Conservation (phyloP, 371 early-diverging fungal species). For the Mortierella sp. region DNA sequence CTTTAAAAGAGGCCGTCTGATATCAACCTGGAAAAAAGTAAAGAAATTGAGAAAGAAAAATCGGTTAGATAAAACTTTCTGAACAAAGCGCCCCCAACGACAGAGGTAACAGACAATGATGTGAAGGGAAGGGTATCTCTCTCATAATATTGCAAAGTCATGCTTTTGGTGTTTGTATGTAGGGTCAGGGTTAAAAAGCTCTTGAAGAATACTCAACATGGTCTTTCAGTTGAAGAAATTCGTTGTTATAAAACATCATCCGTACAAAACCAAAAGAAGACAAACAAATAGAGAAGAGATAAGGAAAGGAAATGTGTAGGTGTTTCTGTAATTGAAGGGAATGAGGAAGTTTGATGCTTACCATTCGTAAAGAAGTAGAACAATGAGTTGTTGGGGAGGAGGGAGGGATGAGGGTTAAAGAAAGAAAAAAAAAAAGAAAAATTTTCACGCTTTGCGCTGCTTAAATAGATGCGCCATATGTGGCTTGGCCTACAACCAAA, state of each 20-base stretch:
- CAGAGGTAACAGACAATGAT: background rate
- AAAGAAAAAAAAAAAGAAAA: background rate
- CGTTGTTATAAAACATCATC: constrained; percentile 60
- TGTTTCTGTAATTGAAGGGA: background rate
- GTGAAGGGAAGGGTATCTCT: background rate
- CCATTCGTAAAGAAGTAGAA: constrained; percentile 1
- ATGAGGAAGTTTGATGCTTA: background rate
- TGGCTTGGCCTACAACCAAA: background rate
- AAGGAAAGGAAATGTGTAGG: background rate
- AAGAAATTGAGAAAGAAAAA: background rate
- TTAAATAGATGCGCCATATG: background rate
- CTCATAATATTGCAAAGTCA: background rate
- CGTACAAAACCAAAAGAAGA: constrained; percentile 22
- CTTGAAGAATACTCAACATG: constrained; percentile 59
- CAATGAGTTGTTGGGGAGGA: background rate
- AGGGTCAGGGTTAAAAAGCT: constrained; percentile 61
- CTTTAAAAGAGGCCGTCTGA: background rate
- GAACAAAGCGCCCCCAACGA: background rate
- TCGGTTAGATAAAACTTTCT: background rate
- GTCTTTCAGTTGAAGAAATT: constrained; percentile 62
- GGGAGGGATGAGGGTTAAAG: background rate
- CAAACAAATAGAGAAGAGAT: background rate
- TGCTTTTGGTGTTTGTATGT: constrained; percentile 10
- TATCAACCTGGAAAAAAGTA: background rate
- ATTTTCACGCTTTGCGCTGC: background rate